Percentiles rank a stretch among this genome's conserved stretches.
Conservation (phyloP, 108 stramenopile species). For the Poteriospumella lacustris region DNA sequence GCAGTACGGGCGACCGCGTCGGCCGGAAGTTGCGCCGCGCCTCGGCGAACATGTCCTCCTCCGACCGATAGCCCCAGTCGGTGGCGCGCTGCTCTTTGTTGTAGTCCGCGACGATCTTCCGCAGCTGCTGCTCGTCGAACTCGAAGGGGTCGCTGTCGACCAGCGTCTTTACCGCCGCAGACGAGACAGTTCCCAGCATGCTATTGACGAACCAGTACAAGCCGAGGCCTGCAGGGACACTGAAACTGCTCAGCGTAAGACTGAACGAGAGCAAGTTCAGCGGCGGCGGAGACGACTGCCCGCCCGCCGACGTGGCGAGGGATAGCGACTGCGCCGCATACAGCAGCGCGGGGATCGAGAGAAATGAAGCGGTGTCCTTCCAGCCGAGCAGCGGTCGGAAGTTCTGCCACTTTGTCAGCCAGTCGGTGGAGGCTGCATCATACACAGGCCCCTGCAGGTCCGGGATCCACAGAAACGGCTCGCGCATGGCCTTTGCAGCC, state of each 20-base stretch:
- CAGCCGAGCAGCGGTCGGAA: constrained; percentile 81
- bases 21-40: not conserved
- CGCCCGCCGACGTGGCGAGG: constrained; percentile 34
- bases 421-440: constrained; percentile 80
- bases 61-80: not conserved
- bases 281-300: constrained; percentile 51
- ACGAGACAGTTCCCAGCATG: constrained; percentile 74
- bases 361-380: constrained; percentile 77
- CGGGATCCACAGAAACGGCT: constrained; percentile 89
- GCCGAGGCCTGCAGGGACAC: constrained; percentile 84
- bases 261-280: constrained; percentile 85
- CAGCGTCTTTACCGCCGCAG: constrained; percentile 34
- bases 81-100: too few species aligned
- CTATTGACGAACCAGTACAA: constrained; percentile 96
- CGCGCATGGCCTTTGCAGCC: constrained; percentile 74
- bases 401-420: constrained; percentile 63
- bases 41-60: constrained; percentile 1
- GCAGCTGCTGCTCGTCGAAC: too few species aligned
- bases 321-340: constrained; percentile 77
- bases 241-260: constrained; percentile 89
- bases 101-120: too few species aligned
- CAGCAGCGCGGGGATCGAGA: constrained; percentile 80
- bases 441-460: constrained; percentile 90
- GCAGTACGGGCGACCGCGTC: not conserved
- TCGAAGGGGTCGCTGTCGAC: not conserved